Conservation (phyloP, 2,329 filamentous ascomycete species). For the Triangularia verruculosa region DNA sequence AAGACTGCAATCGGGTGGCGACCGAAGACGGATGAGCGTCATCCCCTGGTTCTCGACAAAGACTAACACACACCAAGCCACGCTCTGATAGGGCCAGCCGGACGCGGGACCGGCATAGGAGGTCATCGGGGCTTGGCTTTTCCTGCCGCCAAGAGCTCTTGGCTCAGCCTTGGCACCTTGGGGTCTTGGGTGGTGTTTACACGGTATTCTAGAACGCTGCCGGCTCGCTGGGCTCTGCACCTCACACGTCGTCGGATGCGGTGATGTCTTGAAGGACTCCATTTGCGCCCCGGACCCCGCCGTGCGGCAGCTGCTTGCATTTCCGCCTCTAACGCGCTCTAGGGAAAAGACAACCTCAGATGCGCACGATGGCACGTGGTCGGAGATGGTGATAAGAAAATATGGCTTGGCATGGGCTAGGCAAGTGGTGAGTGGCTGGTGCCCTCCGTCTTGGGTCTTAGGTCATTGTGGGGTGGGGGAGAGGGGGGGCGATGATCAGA, state of each 20-base stretch:
- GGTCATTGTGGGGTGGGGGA: background rate
- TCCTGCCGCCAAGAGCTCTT: slow-evolving; percentile 11
- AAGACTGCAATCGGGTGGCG: slow-evolving; percentile 21
- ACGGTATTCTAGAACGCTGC: background rate
- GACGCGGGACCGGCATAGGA: slow-evolving; percentile 15
- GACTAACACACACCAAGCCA: slow-evolving; percentile 13
- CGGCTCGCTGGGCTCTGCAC: background rate
- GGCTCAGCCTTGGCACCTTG: slow-evolving; percentile 10
- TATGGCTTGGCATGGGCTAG: slow-evolving; percentile 4
- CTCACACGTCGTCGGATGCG: background rate
- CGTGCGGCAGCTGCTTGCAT: background rate
- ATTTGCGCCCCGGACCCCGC: background rate
- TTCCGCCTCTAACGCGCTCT: background rate
- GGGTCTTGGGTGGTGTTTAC: background rate
- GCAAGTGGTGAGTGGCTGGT: slow-evolving; percentile 5
- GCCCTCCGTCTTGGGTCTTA: background rate
- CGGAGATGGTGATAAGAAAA: slow-evolving; percentile 1
- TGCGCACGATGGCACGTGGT: slow-evolving; percentile 6
- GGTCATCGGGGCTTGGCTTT: slow-evolving; percentile 25
- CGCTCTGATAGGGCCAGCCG: slow-evolving; percentile 24
- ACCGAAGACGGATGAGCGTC: slow-evolving; percentile 19
- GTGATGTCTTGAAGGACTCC: background rate
- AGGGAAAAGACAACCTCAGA: background rate
- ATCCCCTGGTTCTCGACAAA: slow-evolving; percentile 20
- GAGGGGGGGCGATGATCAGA: slow-evolving; percentile 2